Evolutionary conservation across 176 grass and related monocot genomes (phyloP).

Genomic region (Typha latifolia): DNA sequence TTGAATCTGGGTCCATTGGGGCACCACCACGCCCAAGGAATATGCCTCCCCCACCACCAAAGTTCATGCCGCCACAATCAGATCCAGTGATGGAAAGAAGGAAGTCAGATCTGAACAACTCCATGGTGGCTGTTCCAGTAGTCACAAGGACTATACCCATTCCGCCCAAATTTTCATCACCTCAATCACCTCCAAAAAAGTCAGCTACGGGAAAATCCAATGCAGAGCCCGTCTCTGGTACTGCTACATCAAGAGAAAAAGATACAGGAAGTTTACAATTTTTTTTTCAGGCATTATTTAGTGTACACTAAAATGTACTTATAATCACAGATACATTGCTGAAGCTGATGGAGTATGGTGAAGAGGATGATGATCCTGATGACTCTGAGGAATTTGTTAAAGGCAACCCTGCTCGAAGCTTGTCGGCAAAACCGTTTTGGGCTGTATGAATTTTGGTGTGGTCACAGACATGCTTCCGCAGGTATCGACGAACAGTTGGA

Average conservation of each 20-base stretch:
- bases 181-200: slow-evolving; percentile 17
- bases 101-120: slow-evolving; percentile 23
- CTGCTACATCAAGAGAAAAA: neutral
- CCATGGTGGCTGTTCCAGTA: slow-evolving; percentile 1
- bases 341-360: slow-evolving; percentile 89
- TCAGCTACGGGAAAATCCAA: slow-evolving; percentile 24
- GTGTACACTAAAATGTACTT: neutral
- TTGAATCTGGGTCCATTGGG: slow-evolving; percentile 36
- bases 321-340: slow-evolving; percentile 53
- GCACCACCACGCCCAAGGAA: slow-evolving; percentile 13
- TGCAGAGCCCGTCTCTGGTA: slow-evolving; percentile 45
- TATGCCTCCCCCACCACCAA: slow-evolving; percentile 13
- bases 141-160: slow-evolving; percentile 11
- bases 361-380: slow-evolving; percentile 54
- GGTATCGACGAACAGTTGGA: too few species aligned
- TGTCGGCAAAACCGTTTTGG: slow-evolving; percentile 49
- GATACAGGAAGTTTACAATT: too few species aligned
- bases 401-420: slow-evolving; percentile 24
- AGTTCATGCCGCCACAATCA: slow-evolving; percentile 19
- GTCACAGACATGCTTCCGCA: neutral
- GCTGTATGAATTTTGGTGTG: slow-evolving; percentile 22
- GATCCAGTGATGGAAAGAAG: slow-evolving; percentile 20
- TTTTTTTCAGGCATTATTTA: too few species aligned
- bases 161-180: slow-evolving; percentile 14
- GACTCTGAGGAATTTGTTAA: neutral